phyloP scores from a whole-genome alignment of 73 alveolate species.

The Tetrahymena thermophila region DNA sequence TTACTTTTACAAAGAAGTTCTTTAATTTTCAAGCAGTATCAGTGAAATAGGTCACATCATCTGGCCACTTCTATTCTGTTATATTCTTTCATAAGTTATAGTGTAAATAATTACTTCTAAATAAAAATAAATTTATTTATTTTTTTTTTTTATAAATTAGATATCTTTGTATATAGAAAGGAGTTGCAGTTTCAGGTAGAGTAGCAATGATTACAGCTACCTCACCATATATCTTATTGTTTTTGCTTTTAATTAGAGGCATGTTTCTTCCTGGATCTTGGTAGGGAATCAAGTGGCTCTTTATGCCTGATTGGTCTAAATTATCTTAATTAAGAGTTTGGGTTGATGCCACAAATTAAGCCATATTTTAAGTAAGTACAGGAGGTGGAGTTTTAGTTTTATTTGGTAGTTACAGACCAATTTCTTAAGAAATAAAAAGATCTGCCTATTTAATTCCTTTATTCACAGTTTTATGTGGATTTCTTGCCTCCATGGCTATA shows the following conservation, averaged over 20 bases:
- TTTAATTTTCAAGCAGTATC: slow-evolving; percentile 7
- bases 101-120: not conserved
- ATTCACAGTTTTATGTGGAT: slow-evolving; percentile 42
- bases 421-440: slow-evolving; percentile 6
- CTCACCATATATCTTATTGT: slow-evolving; percentile 40
- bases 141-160: not conserved
- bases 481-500: slow-evolving; percentile 42
- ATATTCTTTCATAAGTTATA: not conserved
- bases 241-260: slow-evolving; percentile 48
- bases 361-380: slow-evolving; percentile 26
- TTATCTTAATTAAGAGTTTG: slow-evolving; percentile 32
- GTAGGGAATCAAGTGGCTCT: slow-evolving; percentile 40
- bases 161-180: slow-evolving; percentile 28
- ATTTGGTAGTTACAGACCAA: slow-evolving; percentile 38
- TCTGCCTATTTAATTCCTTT: slow-evolving; percentile 41
- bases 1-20: slow-evolving; percentile 15
- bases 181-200: slow-evolving; percentile 46
- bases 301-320: slow-evolving; percentile 46
- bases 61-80: slow-evolving; percentile 20
- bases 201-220: slow-evolving; percentile 49
- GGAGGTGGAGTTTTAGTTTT: slow-evolving; percentile 40
- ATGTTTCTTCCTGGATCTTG: slow-evolving; percentile 37
- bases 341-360: slow-evolving; percentile 60
- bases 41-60: slow-evolving; percentile 16
- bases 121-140: not conserved